Percentiles rank a stretch among this genome's conserved stretches.
Conservation (phyloP, 176 grass and related monocot species). For the Eragrostis nindensis region DNA sequence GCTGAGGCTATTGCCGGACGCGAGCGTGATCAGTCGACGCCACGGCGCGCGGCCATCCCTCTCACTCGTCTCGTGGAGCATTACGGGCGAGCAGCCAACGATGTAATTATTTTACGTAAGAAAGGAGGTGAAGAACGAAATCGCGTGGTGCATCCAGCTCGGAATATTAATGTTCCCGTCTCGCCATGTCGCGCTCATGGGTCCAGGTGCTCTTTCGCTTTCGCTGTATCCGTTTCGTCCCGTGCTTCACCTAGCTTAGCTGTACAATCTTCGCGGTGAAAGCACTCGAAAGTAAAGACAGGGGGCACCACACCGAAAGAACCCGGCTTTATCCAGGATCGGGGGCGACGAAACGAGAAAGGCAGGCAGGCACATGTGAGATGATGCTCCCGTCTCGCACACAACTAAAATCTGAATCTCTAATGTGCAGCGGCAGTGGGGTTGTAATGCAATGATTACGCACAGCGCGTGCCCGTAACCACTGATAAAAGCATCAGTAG, state of each 20-base stretch:
- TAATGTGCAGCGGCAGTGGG: constrained; percentile 29
- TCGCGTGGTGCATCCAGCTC: constrained; percentile 36
- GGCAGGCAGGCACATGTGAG: constrained; percentile 45
- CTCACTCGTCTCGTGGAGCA: constrained; percentile 45
- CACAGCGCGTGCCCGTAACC: constrained; percentile 3
- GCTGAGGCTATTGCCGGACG: constrained; percentile 1
- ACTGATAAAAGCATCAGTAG: constrained; percentile 23
- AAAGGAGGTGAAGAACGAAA: constrained; percentile 15
- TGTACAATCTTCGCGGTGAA: constrained; percentile 27
- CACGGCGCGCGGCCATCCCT: not conserved
- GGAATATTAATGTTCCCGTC: constrained; percentile 13
- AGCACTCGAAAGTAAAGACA: constrained; percentile 36
- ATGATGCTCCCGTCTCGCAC: constrained; percentile 39
- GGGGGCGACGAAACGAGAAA: constrained; percentile 6
- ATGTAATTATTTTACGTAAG: constrained; percentile 17
- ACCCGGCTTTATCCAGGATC: constrained; percentile 17
- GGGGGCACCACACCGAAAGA: constrained; percentile 27
- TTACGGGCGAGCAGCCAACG: not conserved
- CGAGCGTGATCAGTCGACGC: not conserved
- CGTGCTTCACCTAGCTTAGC: not conserved
- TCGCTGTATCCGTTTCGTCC: constrained; percentile 17
- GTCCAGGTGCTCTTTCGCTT: constrained; percentile 33
- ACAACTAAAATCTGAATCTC: constrained; percentile 14
- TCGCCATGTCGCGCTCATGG: constrained; percentile 25
- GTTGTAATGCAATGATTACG: constrained; percentile 19